Conservation (phyloP, 2,329 filamentous ascomycete genomes). For the Colletotrichum tropicale region DNA sequence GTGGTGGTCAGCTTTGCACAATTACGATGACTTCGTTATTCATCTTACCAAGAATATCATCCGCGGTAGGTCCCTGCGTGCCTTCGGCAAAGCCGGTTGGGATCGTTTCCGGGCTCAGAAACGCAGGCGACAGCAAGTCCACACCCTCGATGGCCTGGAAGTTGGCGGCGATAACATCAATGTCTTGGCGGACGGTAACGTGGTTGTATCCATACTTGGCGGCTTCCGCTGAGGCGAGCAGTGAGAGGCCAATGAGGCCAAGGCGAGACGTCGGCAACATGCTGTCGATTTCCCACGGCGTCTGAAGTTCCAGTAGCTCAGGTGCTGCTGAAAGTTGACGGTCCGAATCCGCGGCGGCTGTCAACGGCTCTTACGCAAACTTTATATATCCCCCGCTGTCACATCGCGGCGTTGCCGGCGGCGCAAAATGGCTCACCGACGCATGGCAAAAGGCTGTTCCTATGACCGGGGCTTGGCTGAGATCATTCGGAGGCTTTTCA, state of each 20-base stretch:
- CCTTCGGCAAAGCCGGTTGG: slow-evolving; percentile 29
- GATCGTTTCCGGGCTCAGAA: slow-evolving; percentile 24
- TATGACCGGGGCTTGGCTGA: slow-evolving; percentile 11
- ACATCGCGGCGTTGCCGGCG: background rate
- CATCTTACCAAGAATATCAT: slow-evolving; percentile 8
- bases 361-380: background rate
- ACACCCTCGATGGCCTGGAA: slow-evolving; percentile 20
- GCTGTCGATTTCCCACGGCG: background rate
- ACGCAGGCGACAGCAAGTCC: slow-evolving; percentile 29
- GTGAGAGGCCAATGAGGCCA: slow-evolving; percentile 11
- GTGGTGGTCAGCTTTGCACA: background rate
- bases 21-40: background rate
- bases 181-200: slow-evolving; percentile 15
- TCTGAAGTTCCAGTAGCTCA: background rate
- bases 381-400: background rate
- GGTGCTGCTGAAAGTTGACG: background rate
- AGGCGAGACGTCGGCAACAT: slow-evolving; percentile 5
- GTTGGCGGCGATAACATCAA: slow-evolving; percentile 7
- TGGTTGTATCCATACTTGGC: slow-evolving; percentile 21
- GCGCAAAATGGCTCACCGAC: background rate
- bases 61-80: slow-evolving; percentile 30
- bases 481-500: background rate
- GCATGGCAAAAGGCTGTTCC: background rate
- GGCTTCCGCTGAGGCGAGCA: slow-evolving; percentile 7
- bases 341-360: background rate